phyloP scores from a whole-genome alignment of 106 monocot genomes.

The Ottelia alismoides region DNA sequence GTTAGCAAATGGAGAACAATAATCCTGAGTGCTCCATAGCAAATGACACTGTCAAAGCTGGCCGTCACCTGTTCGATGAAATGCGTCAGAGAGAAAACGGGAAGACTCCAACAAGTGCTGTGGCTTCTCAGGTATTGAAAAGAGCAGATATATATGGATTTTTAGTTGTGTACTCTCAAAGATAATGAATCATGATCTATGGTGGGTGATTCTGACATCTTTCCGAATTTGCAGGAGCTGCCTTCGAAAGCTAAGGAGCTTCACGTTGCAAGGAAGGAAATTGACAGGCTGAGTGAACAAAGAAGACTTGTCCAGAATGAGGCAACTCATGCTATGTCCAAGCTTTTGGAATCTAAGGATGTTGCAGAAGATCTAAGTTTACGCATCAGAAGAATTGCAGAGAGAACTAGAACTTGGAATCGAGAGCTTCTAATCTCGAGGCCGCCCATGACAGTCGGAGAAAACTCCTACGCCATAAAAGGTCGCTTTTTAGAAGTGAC shows the following conservation, averaged over 20 bases:
- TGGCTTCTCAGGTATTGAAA: not conserved
- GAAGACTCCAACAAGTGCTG: conserved; percentile 2
- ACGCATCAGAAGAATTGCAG: conserved; percentile 20
- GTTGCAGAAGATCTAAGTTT: conserved; percentile 18
- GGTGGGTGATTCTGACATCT: too few relatives aligned
- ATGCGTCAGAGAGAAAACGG: conserved; percentile 12
- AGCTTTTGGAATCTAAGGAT: conserved; percentile 19
- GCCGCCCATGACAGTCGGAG: not conserved
- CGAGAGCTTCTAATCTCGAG: conserved; percentile 5
- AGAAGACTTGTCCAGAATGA: too few relatives aligned
- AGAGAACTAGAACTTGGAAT: conserved; percentile 11
- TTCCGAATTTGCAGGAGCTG: conserved; percentile 14
- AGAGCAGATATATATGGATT: too few relatives aligned
- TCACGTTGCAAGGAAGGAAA: conserved; percentile 8
- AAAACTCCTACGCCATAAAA: not conserved
- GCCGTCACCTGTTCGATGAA: conserved; percentile 27
- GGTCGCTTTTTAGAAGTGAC: conserved; percentile 17
- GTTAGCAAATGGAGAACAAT: too few relatives aligned
- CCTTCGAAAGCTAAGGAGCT: conserved; percentile 7
- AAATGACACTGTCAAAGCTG: too few relatives aligned
- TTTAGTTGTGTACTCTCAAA: not conserved
- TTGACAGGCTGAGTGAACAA: conserved; percentile 20
- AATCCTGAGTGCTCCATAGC: too few relatives aligned
- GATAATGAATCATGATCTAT: not conserved
- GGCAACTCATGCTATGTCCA: too few relatives aligned